Base-by-base conservation (phyloP, 345 rosid species). In the Balakata baccata region DNA sequence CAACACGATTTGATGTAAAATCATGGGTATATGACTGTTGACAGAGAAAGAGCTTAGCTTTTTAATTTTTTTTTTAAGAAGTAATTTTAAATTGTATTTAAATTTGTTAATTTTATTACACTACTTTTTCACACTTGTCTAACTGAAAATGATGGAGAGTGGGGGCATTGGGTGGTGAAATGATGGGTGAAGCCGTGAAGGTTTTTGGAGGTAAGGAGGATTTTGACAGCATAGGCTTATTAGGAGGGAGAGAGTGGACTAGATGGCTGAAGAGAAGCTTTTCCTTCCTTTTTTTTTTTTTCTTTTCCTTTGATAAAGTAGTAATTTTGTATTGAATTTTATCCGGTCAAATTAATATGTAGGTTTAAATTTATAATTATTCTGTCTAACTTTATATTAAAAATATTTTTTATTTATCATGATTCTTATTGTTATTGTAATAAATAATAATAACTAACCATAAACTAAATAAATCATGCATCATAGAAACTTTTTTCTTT, bases 121-220 rank as follows among this genome's bases (percentile, higher is more conserved):
- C 34, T 29, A 2, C 34, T 29, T 29, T 29, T 29, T 57, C 64
- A 73, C 34, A 29, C 45, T 74, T 74, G 81, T 84, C 82, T 67
- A 75, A 77, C 73, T 70, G 79, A 81, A 84, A 82, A 80, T 80
- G 80, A 80, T 82, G 83, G 74, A 68, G 74, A 14, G 79, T 64
- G 81, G 87, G 83, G 78, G 75, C 80, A 63, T 74, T 70, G 82
- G 73, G 64, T 70, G 72, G 81, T 79, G 84, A 69, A 81, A 77
- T 78, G 83, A 82, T 70, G 83, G 82, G 68, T 56, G 59, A 54
- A 18, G 63, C 1, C 2, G 34, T 29, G n/a, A n/a, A n/a, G n/a
- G n/a, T n/a, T n/a, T n/a, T 29, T 29, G 34, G 34, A n/a, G 34
- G 34, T 29, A 29, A 29, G 41, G 37, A 51, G 12, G 58, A 74